Percentiles rank a stretch among this genome's conserved stretches.
Evolutionary conservation across 371 early-diverging fungal species (phyloP).

Genomic region (Mucor mucedo): DNA sequence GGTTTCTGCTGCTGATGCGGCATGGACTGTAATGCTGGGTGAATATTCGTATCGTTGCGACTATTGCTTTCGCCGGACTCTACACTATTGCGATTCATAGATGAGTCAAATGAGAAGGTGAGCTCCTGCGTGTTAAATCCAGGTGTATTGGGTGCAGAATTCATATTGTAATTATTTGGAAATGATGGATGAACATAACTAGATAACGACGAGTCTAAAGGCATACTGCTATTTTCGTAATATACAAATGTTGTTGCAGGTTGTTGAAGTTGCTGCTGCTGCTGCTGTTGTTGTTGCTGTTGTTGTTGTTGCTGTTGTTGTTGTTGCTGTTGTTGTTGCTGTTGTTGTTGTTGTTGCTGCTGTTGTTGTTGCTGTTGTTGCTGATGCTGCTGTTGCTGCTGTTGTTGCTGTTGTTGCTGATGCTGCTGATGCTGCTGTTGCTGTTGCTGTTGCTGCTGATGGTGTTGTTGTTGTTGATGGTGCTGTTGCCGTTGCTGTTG

Average conservation of each 20-base stretch:
- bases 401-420: slow-evolving; percentile 16
- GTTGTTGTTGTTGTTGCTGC: not conserved
- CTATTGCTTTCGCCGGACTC: slow-evolving; percentile 10
- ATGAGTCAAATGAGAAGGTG: slow-evolving; percentile 31
- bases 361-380: slow-evolving; percentile 7
- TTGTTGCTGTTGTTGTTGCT: not conserved
- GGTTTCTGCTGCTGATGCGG: slow-evolving; percentile 4
- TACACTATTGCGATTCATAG: slow-evolving; percentile 19
- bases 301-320: slow-evolving; percentile 15
- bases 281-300: slow-evolving; percentile 12
- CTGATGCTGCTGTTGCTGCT: slow-evolving; percentile 3
- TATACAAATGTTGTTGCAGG: slow-evolving; percentile 29
- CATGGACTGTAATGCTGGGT: slow-evolving; percentile 38
- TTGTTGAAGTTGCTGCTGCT: slow-evolving; percentile 3
- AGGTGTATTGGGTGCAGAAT: slow-evolving; percentile 18
- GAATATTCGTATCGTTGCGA: slow-evolving; percentile 30
- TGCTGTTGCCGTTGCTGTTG: slow-evolving; percentile 10
- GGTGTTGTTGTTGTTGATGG: not conserved
- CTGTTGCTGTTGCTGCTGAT: not conserved
- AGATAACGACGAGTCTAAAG: slow-evolving; percentile 25
- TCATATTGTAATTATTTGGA: slow-evolving; percentile 23
- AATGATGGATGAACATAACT: slow-evolving; percentile 31
- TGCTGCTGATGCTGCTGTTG: slow-evolving; percentile 19
- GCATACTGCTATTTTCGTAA: slow-evolving; percentile 26
- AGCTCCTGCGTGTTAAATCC: slow-evolving; percentile 28